phyloP scores from a whole-genome alignment of 768 basidiomycete species.

The Astraeus odoratus region DNA sequence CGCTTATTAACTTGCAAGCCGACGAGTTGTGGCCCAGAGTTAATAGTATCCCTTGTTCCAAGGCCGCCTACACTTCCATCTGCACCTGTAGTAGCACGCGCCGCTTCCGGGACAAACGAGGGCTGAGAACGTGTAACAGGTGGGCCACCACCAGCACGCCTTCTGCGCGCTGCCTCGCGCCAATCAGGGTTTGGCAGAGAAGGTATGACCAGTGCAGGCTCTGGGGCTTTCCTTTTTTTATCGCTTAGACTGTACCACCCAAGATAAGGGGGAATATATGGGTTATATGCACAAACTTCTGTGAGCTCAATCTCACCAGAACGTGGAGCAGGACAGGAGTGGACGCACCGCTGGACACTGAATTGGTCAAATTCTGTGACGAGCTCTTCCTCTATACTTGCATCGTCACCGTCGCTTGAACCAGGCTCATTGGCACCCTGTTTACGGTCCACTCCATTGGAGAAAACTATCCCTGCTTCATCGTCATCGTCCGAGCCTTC shows the following conservation, averaged over 20 bases:
- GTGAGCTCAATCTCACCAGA: slow-evolving; percentile 66
- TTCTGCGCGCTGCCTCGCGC: slow-evolving; percentile 69
- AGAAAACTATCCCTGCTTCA: slow-evolving; percentile 20
- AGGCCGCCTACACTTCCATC: slow-evolving; percentile 76
- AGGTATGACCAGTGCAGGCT: slow-evolving; percentile 78
- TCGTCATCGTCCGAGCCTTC: slow-evolving; percentile 23
- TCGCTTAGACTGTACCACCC: slow-evolving; percentile 34
- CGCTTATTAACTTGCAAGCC: slow-evolving; percentile 53
- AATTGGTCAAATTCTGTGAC: slow-evolving; percentile 68
- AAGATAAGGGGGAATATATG: slow-evolving; percentile 6
- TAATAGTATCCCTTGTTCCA: slow-evolving; percentile 68
- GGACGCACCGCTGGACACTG: slow-evolving; percentile 81
- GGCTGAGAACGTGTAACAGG: slow-evolving; percentile 6
- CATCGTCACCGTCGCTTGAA: slow-evolving; percentile 54
- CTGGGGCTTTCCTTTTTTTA: slow-evolving; percentile 36
- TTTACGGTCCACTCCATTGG: slow-evolving; percentile 13
- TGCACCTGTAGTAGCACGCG: slow-evolving; percentile 45
- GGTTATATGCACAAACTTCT: slow-evolving; percentile 32
- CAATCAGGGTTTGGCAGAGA: slow-evolving; percentile 86
- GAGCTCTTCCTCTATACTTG: slow-evolving; percentile 53
- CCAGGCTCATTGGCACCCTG: slow-evolving; percentile 30
- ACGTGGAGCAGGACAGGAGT: not conserved
- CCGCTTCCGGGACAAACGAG: slow-evolving; percentile 63
- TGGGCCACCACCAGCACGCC: slow-evolving; percentile 25
- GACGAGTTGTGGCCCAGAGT: slow-evolving; percentile 63